Evolutionary conservation across 2,329 filamentous ascomycete genomes (phyloP).

Genomic region (Penicillium sp.): DNA sequence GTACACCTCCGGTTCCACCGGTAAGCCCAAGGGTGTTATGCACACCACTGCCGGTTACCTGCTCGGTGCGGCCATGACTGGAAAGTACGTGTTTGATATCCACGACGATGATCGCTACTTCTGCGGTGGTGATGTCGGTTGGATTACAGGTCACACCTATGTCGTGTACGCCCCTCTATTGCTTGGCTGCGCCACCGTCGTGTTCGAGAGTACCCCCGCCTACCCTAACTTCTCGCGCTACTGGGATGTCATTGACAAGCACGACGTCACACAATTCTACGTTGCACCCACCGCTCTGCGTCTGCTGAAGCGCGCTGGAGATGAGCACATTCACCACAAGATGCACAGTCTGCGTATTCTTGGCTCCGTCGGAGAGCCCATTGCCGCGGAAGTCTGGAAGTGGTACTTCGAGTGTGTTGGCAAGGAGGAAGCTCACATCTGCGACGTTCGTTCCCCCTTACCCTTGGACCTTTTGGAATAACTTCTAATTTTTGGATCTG

Average conservation of each 20-base stretch:
- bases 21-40: slow-evolving; percentile 98
- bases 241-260: slow-evolving; percentile 95
- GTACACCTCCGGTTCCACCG: slow-evolving; percentile 95
- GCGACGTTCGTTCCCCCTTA: slow-evolving; percentile 63
- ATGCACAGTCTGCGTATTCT: slow-evolving; percentile 85
- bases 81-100: slow-evolving; percentile 98
- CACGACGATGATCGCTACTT: slow-evolving; percentile 90
- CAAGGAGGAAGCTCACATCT: slow-evolving; percentile 83
- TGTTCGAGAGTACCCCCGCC: slow-evolving; percentile 94
- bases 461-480: neutral
- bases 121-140: slow-evolving; percentile 95
- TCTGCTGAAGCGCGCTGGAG: slow-evolving; percentile 86
- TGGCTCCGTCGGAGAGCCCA: slow-evolving; percentile 92
- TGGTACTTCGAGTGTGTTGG: slow-evolving; percentile 97
- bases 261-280: slow-evolving; percentile 95
- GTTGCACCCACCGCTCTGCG: slow-evolving; percentile 90
- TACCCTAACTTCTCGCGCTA: slow-evolving; percentile 97
- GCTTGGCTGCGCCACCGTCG: slow-evolving; percentile 84
- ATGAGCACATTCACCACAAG: slow-evolving; percentile 79
- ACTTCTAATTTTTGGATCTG: slow-evolving; percentile 8
- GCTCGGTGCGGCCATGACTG: slow-evolving; percentile 83
- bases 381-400: slow-evolving; percentile 97
- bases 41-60: slow-evolving; percentile 94
- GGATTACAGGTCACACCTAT: slow-evolving; percentile 98
- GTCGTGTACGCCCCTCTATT: slow-evolving; percentile 93